These are phyloP conservation scores for Flaveria trinervia DNA, from an alignment of 129 eudicot species.

Conservation along the genomic window DNA sequence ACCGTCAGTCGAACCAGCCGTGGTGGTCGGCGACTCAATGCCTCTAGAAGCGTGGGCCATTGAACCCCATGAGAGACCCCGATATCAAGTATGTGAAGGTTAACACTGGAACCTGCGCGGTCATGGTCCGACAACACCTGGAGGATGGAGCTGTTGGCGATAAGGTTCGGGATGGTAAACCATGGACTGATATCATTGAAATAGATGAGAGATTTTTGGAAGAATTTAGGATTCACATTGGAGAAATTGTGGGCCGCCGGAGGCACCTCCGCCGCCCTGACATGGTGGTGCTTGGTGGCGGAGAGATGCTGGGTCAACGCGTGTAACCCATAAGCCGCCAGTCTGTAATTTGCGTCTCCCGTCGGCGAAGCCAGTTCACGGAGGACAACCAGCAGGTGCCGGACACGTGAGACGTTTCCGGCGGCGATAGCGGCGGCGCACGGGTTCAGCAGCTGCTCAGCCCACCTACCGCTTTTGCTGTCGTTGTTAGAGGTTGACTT, in stretches of 20 bases:
- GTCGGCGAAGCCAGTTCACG: slow-evolving; percentile 69
- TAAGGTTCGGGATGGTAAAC: slow-evolving; percentile 80
- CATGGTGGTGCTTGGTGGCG: slow-evolving; percentile 29
- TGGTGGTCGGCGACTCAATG: slow-evolving; percentile 69
- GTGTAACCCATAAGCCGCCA: slow-evolving; percentile 66
- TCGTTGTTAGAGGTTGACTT: slow-evolving; percentile 41
- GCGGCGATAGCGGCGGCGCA: slow-evolving; percentile 73
- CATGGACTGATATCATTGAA: slow-evolving; percentile 80
- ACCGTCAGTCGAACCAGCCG: slow-evolving; percentile 73
- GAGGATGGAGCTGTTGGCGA: slow-evolving; percentile 78
- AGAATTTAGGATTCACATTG: slow-evolving; percentile 56
- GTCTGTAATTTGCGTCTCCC: slow-evolving; percentile 80
- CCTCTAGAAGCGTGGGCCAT: slow-evolving; percentile 81
- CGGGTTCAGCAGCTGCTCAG: slow-evolving; percentile 82
- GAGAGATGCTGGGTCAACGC: slow-evolving; percentile 70
- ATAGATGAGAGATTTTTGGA: slow-evolving; percentile 55
- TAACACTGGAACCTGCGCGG: slow-evolving; percentile 1
- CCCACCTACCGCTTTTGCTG: slow-evolving; percentile 75
- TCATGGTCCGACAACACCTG: slow-evolving; percentile 54
- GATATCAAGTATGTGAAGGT: slow-evolving; percentile 77
- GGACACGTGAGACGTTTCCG: slow-evolving; percentile 57
- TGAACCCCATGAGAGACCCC: slow-evolving; percentile 85
- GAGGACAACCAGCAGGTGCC: slow-evolving; percentile 69
- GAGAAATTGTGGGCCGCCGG: slow-evolving; percentile 42
- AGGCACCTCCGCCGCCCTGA: slow-evolving; percentile 16